Conservation (phyloP, 495 filamentous ascomycete genomes). For the Parmelia sp. region DNA sequence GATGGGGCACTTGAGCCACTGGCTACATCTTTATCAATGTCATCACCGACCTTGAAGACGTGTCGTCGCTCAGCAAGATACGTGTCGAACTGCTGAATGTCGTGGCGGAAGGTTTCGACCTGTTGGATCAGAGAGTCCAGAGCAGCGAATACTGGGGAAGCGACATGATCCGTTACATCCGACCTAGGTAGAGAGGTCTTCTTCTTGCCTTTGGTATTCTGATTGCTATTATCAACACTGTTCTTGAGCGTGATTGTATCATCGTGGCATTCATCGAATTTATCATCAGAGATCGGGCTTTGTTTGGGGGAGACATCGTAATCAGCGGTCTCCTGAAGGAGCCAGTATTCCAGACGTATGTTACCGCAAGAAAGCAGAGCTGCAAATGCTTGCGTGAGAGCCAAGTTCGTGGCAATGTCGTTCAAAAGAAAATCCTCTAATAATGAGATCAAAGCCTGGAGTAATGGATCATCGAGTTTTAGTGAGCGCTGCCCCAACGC, state of each 20-base stretch:
- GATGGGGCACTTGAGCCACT: slow-evolving; percentile 11
- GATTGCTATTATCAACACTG: background rate
- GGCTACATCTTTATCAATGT: slow-evolving; percentile 23
- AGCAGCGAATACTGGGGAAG: slow-evolving; percentile 35
- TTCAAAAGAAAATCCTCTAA: slow-evolving; percentile 80
- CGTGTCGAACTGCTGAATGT: slow-evolving; percentile 70
- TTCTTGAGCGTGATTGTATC: slow-evolving; percentile 14
- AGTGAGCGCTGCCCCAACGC: slow-evolving; percentile 5
- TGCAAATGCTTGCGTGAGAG: slow-evolving; percentile 73
- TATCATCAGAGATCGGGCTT: background rate
- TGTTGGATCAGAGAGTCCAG: slow-evolving; percentile 54
- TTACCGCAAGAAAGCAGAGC: slow-evolving; percentile 77
- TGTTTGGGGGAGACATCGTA: slow-evolving; percentile 39
- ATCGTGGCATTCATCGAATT: background rate
- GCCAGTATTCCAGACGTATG: slow-evolving; percentile 80
- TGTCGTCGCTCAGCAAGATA: slow-evolving; percentile 66
- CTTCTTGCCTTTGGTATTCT: background rate
- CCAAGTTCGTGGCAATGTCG: slow-evolving; percentile 80
- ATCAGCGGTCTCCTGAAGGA: slow-evolving; percentile 64
- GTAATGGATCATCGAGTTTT: slow-evolving; percentile 59
- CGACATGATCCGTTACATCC: background rate
- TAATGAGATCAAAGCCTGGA: slow-evolving; percentile 61
- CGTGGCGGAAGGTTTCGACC: slow-evolving; percentile 57
- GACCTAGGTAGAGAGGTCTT: background rate
- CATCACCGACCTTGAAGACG: slow-evolving; percentile 55